Conservation (phyloP, 2,329 filamentous ascomycete genomes). For the Phyllosticta citrichinensis region DNA sequence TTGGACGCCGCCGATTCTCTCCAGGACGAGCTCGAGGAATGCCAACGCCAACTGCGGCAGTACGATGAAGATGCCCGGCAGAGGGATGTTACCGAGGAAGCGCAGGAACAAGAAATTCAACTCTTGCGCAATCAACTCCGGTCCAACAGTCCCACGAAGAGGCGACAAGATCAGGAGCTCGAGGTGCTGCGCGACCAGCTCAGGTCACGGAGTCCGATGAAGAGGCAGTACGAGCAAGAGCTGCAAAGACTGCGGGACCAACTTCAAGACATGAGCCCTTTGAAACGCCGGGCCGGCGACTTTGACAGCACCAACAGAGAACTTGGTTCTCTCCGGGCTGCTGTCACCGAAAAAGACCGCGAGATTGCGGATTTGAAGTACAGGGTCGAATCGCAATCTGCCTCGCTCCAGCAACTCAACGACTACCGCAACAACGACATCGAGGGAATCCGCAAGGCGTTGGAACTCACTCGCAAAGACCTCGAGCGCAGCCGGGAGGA, state of each 20-base stretch:
- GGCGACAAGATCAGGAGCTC: conserved; percentile 21
- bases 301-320: conserved; percentile 22
- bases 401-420: conserved; percentile 22
- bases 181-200: conserved; percentile 22
- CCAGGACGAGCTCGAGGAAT: conserved; percentile 27
- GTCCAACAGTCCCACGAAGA: conserved; percentile 25
- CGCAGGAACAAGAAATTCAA: conserved; percentile 11
- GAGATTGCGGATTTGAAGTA: conserved; percentile 22
- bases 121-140: conserved; percentile 17
- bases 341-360: conserved; percentile 24
- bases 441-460: background rate
- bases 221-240: conserved; percentile 11
- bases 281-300: conserved; percentile 25
- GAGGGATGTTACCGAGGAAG: conserved; percentile 21
- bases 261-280: conserved; percentile 25
- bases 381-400: conserved; percentile 23
- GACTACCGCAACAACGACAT: conserved; percentile 12
- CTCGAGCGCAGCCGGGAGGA: conserved; percentile 5
- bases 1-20: conserved; percentile 26
- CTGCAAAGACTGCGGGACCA: conserved; percentile 14
- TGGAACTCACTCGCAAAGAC: conserved; percentile 5
- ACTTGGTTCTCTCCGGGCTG: conserved; percentile 20
- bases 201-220: conserved; percentile 13
- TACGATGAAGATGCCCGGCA: conserved; percentile 24
- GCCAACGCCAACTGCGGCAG: conserved; percentile 24